Conservation (phyloP, 139 green algal genomes). For the Chlorella ohadii region DNA sequence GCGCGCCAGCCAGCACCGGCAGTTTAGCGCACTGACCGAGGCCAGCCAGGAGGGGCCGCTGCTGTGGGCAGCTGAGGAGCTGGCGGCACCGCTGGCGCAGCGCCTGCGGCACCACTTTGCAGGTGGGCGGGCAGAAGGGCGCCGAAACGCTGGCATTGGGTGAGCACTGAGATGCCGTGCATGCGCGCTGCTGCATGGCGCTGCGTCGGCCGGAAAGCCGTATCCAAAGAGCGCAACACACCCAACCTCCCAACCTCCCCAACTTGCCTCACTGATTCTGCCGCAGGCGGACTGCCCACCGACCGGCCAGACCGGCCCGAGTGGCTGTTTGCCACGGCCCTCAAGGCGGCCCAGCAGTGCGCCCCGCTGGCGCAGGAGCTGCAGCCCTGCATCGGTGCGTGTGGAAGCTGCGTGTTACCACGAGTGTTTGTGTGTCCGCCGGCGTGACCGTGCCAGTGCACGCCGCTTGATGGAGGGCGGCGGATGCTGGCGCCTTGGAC, state of each 20-base stretch:
- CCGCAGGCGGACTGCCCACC: conserved; percentile 43
- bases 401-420: too few species aligned
- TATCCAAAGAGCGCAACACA: too few species aligned
- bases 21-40: conserved; percentile 17
- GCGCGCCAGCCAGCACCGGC: conserved; percentile 18
- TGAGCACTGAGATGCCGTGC: too few species aligned
- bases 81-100: conserved; percentile 31
- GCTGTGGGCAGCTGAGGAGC: conserved; percentile 56
- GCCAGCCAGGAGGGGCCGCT: conserved; percentile 32
- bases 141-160: too few species aligned
- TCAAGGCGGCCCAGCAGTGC: conserved; percentile 19
- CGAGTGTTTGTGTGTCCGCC: too few species aligned
- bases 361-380: conserved; percentile 35
- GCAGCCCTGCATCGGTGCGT: conserved; percentile 42
- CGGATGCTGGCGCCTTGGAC: too few species aligned
- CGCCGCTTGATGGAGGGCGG: too few species aligned
- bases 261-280: neutral
- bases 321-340: conserved; percentile 57
- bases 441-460: too few species aligned
- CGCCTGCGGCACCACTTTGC: conserved; percentile 52
- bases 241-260: too few species aligned
- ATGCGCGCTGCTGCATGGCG: too few species aligned
- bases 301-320: conserved; percentile 55
- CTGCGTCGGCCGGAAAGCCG: too few species aligned
- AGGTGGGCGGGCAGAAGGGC: neutral